These are phyloP conservation scores for Apiospora marii DNA, from an alignment of 2,329 filamentous ascomycete genomes.

Conservation along the genomic window DNA sequence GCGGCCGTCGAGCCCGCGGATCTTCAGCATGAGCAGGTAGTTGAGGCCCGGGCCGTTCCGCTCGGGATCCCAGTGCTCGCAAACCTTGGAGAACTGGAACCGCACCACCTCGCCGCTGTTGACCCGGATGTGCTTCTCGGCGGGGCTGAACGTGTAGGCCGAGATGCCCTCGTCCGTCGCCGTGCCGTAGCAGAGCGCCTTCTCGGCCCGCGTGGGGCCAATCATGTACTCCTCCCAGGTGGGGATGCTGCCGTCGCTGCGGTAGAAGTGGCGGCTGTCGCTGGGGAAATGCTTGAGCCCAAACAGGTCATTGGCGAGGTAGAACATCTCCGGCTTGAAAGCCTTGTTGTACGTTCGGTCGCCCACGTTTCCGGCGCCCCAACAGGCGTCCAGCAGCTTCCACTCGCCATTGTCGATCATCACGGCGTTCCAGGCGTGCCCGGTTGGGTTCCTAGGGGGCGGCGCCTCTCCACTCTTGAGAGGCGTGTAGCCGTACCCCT, in stretches of 20 bases:
- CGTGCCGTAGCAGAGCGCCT: conserved; percentile 55
- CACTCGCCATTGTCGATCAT: conserved; percentile 85
- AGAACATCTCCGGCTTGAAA: conserved; percentile 72
- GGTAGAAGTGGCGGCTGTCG: conserved; percentile 74
- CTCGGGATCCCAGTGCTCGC: conserved; percentile 83
- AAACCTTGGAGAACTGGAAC: conserved; percentile 83
- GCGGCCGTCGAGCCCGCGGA: conserved; percentile 71
- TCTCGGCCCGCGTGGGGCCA: conserved; percentile 61
- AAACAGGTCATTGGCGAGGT: conserved; percentile 77
- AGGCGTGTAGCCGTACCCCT: conserved; percentile 78
- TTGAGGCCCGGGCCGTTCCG: conserved; percentile 70
- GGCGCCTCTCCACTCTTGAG: conserved; percentile 69
- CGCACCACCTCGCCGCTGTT: conserved; percentile 65
- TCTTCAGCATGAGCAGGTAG: conserved; percentile 73
- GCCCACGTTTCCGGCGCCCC: conserved; percentile 82
- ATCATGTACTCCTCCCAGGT: conserved; percentile 85
- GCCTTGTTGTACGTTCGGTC: conserved; percentile 67
- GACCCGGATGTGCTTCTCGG: conserved; percentile 66
- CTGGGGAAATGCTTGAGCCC: conserved; percentile 81
- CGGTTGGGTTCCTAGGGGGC: conserved; percentile 67
- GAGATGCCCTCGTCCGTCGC: conserved; percentile 60
- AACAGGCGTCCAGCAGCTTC: conserved; percentile 92
- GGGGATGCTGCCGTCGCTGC: conserved; percentile 71
- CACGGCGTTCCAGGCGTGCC: conserved; percentile 94
- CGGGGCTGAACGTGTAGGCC: conserved; percentile 68